Percentiles rank a stretch among this genome's conserved stretches.
phyloP scores from a whole-genome alignment of 352 stramenopile species.

The Pythium pyrilobum region DNA sequence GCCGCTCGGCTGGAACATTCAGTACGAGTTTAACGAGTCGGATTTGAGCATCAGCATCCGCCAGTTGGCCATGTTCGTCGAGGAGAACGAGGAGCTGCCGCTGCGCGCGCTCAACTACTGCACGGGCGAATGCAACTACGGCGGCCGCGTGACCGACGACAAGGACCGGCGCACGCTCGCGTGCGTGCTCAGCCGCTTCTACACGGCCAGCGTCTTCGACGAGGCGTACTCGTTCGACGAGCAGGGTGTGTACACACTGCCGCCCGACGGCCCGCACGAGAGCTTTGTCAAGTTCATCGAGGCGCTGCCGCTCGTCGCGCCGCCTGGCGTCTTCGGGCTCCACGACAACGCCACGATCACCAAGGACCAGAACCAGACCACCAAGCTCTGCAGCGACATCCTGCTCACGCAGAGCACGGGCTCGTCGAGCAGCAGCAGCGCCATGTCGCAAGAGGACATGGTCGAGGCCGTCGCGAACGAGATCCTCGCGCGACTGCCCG shows the following conservation, averaged over 20 bases:
- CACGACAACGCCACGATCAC: conserved; percentile 94
- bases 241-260: conserved; percentile 62
- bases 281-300: conserved; percentile 84
- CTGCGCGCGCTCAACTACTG: conserved; percentile 74
- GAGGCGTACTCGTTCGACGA: conserved; percentile 69
- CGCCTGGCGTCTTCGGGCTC: conserved; percentile 90
- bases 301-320: conserved; percentile 75
- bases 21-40: conserved; percentile 95
- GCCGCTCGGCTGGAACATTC: conserved; percentile 94
- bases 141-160: conserved; percentile 80
- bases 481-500: conserved; percentile 79
- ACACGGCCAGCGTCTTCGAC: conserved; percentile 60
- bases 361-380: conserved; percentile 93
- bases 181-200: conserved; percentile 71
- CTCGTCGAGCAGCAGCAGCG: conserved; percentile 48
- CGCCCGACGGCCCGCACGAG: conserved; percentile 65
- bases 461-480: conserved; percentile 84
- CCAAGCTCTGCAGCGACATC: conserved; percentile 91
- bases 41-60: conserved; percentile 91
- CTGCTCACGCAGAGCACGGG: conserved; percentile 87
- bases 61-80: conserved; percentile 91
- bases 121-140: conserved; percentile 85
- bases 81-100: conserved; percentile 86
- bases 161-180: conserved; percentile 76
- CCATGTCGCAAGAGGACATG: conserved; percentile 86